Conservation (phyloP, 2,329 filamentous ascomycete species). For the Hypoxylon sp. region DNA sequence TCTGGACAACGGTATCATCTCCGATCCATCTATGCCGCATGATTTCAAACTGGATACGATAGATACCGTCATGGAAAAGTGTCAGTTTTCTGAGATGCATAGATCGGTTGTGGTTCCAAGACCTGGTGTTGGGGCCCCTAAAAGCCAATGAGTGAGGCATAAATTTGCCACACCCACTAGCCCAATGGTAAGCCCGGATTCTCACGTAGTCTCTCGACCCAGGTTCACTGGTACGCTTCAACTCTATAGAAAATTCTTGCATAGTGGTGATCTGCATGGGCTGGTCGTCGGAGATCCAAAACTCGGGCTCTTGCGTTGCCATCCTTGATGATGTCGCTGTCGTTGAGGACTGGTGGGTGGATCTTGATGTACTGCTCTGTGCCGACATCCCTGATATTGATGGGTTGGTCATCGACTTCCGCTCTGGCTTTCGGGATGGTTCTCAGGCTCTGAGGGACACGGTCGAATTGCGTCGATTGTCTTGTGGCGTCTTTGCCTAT, state of each 20-base stretch:
- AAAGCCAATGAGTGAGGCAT: no score
- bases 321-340: neutral
- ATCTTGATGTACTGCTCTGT: neutral
- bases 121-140: no score
- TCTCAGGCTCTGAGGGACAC: neutral
- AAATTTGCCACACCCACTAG: neutral
- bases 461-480: neutral
- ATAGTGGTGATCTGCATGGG: neutral
- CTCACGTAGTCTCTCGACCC: neutral
- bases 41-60: slow-evolving; percentile 2
- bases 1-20: neutral
- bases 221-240: neutral
- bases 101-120: neutral
- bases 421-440: neutral
- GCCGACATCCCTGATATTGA: neutral
- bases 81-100: neutral
- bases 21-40: neutral
- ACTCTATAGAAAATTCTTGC: neutral
- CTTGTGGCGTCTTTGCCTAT: neutral
- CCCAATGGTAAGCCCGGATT: neutral
- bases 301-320: neutral
- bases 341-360: neutral
- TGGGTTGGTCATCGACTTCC: neutral
- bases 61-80: neutral
- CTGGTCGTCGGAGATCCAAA: slow-evolving; percentile 12